Evolutionary conservation across 2,329 filamentous ascomycete species (phyloP).

Genomic region (Hypomyces rosellus): DNA sequence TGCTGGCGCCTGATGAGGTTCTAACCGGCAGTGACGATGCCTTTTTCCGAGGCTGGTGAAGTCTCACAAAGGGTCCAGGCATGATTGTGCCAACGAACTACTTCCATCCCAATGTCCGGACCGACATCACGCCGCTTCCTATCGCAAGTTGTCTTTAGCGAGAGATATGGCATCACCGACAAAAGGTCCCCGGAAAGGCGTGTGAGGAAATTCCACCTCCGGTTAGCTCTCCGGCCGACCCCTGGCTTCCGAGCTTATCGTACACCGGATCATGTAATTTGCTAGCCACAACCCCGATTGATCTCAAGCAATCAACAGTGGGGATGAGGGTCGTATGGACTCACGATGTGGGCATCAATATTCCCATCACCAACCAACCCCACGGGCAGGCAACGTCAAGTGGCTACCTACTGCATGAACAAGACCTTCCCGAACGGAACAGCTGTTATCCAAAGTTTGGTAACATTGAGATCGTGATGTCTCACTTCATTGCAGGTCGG

Average conservation of each 20-base stretch:
- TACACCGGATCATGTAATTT: conserved; percentile 1
- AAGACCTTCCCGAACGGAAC: conserved; percentile 10
- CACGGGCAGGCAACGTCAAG: conserved; percentile 3
- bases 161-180: conserved; percentile 6
- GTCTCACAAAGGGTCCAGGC: background rate
- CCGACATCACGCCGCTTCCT: background rate
- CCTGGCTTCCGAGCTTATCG: background rate
- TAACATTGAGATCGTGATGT: background rate
- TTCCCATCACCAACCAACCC: background rate
- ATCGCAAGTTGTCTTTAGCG: conserved; percentile 7
- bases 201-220: background rate
- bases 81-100: background rate
- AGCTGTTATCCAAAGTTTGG: background rate
- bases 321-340: background rate
- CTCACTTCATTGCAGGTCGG: background rate
- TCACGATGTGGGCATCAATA: conserved; percentile 5
- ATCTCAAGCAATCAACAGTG: conserved; percentile 1
- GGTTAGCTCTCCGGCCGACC: background rate
- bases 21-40: background rate
- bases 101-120: background rate
- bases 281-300: background rate
- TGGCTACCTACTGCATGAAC: conserved; percentile 1
- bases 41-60: no score
- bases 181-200: conserved; percentile 8
- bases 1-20: no score